These are phyloP conservation scores for Tranzscheliella williamsii DNA, from an alignment of 1,284 basidiomycete species.

Conservation along the genomic window DNA sequence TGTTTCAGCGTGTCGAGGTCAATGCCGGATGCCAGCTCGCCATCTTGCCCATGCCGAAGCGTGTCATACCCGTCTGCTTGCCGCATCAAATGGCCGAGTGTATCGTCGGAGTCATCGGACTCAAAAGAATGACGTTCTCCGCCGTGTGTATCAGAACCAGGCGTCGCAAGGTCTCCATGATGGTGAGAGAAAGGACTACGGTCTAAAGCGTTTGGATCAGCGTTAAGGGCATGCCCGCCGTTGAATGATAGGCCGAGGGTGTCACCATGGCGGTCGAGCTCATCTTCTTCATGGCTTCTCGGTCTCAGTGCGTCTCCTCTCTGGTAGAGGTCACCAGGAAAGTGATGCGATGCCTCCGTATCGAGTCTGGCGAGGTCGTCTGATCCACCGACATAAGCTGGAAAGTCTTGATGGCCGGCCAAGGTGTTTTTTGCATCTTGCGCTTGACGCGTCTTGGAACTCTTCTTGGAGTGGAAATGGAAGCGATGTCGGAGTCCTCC, in stretches of 20 bases:
- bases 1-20: constrained; percentile 23
- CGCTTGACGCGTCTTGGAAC: not conserved
- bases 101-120: constrained; percentile 35
- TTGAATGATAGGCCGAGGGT: not conserved
- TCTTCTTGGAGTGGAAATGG: not conserved
- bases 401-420: no score
- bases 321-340: constrained; percentile 30
- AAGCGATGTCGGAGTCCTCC: not conserved
- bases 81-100: constrained; percentile 22
- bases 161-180: constrained; percentile 1
- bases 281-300: not conserved
- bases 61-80: constrained; percentile 33
- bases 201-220: not conserved
- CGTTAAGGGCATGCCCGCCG: not conserved
- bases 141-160: not conserved
- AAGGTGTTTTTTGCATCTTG: not conserved
- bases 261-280: not conserved
- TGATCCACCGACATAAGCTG: not conserved
- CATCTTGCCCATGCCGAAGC: constrained; percentile 8
- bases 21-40: constrained; percentile 15
- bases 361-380: not conserved
- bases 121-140: constrained; percentile 10
- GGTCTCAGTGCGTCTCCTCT: no score
- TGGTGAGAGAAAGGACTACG: not conserved
- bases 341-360: constrained; percentile 16